Base-by-base conservation (phyloP, 106 monocot species). In the Hemerocallis citrina region DNA sequence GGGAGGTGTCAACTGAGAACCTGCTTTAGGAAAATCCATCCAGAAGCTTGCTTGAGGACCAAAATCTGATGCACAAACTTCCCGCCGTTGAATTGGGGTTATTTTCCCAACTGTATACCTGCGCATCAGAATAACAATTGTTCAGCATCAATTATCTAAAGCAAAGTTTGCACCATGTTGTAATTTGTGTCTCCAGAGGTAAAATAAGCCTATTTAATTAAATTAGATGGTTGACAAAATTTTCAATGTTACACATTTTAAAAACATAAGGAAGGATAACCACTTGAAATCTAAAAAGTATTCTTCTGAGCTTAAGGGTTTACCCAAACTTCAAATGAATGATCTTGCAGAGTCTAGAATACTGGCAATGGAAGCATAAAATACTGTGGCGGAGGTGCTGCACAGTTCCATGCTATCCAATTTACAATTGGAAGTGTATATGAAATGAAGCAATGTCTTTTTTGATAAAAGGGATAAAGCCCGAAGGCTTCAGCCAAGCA, bases 51-150 rank as follows among this genome's bases (percentile, higher is more conserved):
- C 93, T 62, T 72, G 65, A 40, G 72, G 89, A 67, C 93, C 93
- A 78, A 94, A 94, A 68, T 94, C 93, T 56, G 93, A 76, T 48
- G 75, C 27, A 66, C 78, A 85, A 64, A 94, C 93, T 57, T 83
- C 93, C 40, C 93, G 89, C 40, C 60, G 79, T 68, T 94, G 93
- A 61, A 94, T 89, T 4, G 93, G 93, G 40, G 93, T 94, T 67
- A 94, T 94, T 69, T 94, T 94, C n/a, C 93, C 93, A 29, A 94
- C 93, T 1, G 93, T 89, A 63, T 94, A 94, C 75, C 93, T 94
- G n/a, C n/a, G 15, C 19, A 69, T 48, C 31, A 54, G n/a, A n/a
- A n/a, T n/a, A n/a, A n/a, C n/a, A n/a, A 54, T 16, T 54, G 52
- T 15, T 54, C 30, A 16, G 52, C 52, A 16, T 54, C 52, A 54